A percentile compares a stretch with the other conserved stretches of the same genome.
phyloP scores from a whole-genome alignment of 306 rosid genomes.

The Vigna reflexopilosa region DNA sequence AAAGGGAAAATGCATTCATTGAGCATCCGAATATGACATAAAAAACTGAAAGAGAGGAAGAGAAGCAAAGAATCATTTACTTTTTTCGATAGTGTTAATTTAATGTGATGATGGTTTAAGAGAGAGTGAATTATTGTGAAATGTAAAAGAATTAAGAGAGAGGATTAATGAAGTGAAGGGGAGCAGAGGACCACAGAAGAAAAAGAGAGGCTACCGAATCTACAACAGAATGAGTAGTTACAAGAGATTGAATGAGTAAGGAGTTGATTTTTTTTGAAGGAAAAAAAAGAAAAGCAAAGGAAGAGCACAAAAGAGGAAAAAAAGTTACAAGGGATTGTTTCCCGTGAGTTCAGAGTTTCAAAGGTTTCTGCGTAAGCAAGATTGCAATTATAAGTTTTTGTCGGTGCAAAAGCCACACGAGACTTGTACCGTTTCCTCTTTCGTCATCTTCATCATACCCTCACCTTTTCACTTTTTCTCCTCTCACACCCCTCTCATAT shows the following conservation, averaged over 20 bases:
- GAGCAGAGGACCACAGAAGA: slow-evolving; percentile 28
- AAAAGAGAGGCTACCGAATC: not conserved
- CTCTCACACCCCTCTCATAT: too few species aligned
- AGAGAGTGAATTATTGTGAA: too few species aligned
- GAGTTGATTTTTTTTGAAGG: not conserved
- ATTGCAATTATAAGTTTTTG: slow-evolving; percentile 20
- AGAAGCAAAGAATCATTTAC: slow-evolving; percentile 36
- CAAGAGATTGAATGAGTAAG: not conserved
- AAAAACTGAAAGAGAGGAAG: too few species aligned
- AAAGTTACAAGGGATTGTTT: not conserved
- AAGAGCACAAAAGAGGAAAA: not conserved
- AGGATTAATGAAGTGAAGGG: slow-evolving; percentile 13
- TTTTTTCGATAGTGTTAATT: not conserved
- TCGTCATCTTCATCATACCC: not conserved
- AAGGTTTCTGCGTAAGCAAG: slow-evolving; percentile 22
- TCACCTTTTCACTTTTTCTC: too few species aligned
- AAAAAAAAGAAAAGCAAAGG: not conserved
- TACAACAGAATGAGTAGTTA: not conserved
- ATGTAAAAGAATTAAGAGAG: too few species aligned
- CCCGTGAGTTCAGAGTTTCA: slow-evolving; percentile 45
- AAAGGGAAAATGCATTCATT: not conserved
- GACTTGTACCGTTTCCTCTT: slow-evolving; percentile 31
- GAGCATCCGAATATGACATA: not conserved
- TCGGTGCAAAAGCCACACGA: slow-evolving; percentile 42
- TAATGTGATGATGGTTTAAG: too few species aligned